A percentile compares a stretch with the other conserved stretches of the same genome.
Evolutionary conservation across 768 basidiomycete species (phyloP).

Genomic region (Paxillus involutus): DNA sequence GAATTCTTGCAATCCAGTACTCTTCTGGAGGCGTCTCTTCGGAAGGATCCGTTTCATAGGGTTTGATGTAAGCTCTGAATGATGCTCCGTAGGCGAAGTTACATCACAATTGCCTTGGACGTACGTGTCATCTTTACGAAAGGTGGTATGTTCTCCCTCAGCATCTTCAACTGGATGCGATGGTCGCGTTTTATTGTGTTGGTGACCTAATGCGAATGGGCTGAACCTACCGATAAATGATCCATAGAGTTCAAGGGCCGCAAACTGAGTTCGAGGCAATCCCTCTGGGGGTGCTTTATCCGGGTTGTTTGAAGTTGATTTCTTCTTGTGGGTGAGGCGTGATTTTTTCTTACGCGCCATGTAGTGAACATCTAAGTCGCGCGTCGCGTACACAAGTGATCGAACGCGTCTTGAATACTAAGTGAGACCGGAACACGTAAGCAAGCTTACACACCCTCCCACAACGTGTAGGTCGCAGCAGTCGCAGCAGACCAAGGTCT

Average conservation of each 20-base stretch:
- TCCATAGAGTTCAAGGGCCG: slow-evolving; percentile 3
- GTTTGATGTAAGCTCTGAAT: slow-evolving; percentile 41
- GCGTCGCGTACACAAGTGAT: slow-evolving; percentile 13
- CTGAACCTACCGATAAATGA: slow-evolving; percentile 19
- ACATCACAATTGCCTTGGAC: slow-evolving; percentile 4
- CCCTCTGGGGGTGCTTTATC: neutral
- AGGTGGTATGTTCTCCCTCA: slow-evolving; percentile 19
- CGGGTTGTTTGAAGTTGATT: neutral
- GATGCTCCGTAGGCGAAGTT: neutral
- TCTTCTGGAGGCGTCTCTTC: slow-evolving; percentile 31
- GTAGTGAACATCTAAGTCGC: neutral
- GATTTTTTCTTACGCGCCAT: slow-evolving; percentile 26
- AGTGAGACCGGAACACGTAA: slow-evolving; percentile 18
- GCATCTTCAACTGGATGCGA: slow-evolving; percentile 13
- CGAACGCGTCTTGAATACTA: slow-evolving; percentile 21
- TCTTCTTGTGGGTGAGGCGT: slow-evolving; percentile 20
- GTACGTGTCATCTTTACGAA: slow-evolving; percentile 36
- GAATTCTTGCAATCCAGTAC: slow-evolving; percentile 54
- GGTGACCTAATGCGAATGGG: neutral
- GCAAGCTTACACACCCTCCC: slow-evolving; percentile 10
- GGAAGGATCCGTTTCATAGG: slow-evolving; percentile 28
- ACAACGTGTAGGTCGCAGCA: slow-evolving; percentile 11
- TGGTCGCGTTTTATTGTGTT: neutral
- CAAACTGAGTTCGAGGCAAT: slow-evolving; percentile 14
- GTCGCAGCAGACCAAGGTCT: neutral